phyloP scores from a whole-genome alignment of 2,329 filamentous ascomycete species.

The Didymella pomorum region DNA sequence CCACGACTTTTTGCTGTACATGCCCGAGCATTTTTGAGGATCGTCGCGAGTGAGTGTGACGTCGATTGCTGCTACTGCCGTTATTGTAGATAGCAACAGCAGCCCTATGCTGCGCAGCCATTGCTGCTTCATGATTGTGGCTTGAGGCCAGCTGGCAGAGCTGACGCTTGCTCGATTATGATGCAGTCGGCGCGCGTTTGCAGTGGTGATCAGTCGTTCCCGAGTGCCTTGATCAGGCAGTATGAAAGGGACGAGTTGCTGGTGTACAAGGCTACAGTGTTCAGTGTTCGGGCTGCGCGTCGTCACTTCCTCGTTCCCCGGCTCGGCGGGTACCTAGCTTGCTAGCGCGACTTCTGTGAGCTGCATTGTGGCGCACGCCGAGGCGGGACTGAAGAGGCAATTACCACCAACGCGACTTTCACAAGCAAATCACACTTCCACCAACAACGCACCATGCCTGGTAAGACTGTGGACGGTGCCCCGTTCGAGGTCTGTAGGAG shows the following conservation, averaged over 20 bases:
- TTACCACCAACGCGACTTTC: neutral
- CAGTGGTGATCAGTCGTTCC: neutral
- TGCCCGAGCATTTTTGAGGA: slow-evolving; percentile 85
- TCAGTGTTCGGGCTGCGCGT: slow-evolving; percentile 32
- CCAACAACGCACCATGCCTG: slow-evolving; percentile 40
- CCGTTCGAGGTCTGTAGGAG: slow-evolving; percentile 59
- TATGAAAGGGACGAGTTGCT: neutral
- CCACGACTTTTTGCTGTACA: slow-evolving; percentile 93
- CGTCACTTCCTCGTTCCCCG: slow-evolving; percentile 27
- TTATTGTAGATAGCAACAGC: slow-evolving; percentile 45
- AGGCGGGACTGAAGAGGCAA: neutral
- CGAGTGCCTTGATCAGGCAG: neutral
- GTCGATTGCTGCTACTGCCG: slow-evolving; percentile 49
- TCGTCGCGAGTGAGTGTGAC: slow-evolving; percentile 62
- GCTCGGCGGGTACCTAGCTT: slow-evolving; percentile 5
- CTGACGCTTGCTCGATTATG: slow-evolving; percentile 15
- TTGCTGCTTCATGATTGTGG: slow-evolving; percentile 28
- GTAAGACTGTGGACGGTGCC: slow-evolving; percentile 33
- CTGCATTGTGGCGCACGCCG: slow-evolving; percentile 15
- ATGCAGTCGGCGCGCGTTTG: slow-evolving; percentile 1
- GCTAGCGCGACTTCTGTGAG: slow-evolving; percentile 6
- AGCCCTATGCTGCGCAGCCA: slow-evolving; percentile 45
- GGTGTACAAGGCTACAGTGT: slow-evolving; percentile 21
- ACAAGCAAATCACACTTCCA: slow-evolving; percentile 14
- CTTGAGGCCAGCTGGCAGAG: slow-evolving; percentile 44